Conservation (phyloP, 306 rosid genomes). For the Astragalus glycyphyllos region DNA sequence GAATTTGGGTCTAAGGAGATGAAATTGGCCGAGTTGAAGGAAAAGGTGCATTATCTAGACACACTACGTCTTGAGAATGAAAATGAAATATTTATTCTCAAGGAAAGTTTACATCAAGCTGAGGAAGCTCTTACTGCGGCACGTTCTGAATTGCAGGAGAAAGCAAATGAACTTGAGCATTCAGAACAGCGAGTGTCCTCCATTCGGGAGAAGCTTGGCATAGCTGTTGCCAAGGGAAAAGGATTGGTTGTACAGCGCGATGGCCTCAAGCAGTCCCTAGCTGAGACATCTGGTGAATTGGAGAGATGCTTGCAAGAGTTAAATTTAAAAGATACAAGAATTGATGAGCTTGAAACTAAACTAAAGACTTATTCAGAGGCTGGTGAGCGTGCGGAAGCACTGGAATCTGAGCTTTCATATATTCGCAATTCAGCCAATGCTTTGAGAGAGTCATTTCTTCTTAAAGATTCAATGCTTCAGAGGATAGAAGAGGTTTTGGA, state of each 20-base stretch:
- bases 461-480: conserved; percentile 95
- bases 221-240: conserved; percentile 97
- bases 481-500: conserved; percentile 96
- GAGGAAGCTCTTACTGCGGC: conserved; percentile 67
- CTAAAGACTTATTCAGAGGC: conserved; percentile 87
- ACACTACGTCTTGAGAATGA: conserved; percentile 66
- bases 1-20: conserved; percentile 55
- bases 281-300: conserved; percentile 80
- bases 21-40: conserved; percentile 65
- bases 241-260: conserved; percentile 95
- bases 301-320: conserved; percentile 87
- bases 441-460: conserved; percentile 96
- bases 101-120: conserved; percentile 74
- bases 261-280: conserved; percentile 78
- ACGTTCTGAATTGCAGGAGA: conserved; percentile 64
- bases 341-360: conserved; percentile 80
- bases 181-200: conserved; percentile 88
- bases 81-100: conserved; percentile 70
- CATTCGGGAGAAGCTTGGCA: conserved; percentile 86
- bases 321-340: conserved; percentile 71
- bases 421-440: conserved; percentile 97
- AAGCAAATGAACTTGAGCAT: conserved; percentile 72
- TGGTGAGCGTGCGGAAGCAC: conserved; percentile 92
- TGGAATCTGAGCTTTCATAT: conserved; percentile 97
- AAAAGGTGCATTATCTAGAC: conserved; percentile 57